Evolutionary conservation across 768 basidiomycete genomes (phyloP), one percentile per base, ranked within the genome.

Genomic region (Cytidiella melzeri): DNA sequence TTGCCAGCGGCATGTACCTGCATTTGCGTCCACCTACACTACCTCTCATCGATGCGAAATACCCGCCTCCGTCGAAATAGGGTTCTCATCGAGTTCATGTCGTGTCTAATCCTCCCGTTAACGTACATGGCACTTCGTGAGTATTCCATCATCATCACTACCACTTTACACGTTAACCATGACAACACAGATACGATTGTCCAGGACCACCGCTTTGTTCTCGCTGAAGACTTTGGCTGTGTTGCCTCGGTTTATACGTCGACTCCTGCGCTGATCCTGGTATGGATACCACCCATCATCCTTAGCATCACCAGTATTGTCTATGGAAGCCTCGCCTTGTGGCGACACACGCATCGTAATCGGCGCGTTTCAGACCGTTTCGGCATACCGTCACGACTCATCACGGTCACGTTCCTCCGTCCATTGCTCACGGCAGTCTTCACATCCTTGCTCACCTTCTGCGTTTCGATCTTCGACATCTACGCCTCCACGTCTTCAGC

Each of bases 231-330:
- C 45, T 48, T 65, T 28, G 67, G 67, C 10, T 69, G 67, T 50
- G 44, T 47, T 13, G 45, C 57, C 7, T 54, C 61, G 1, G 51
- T 55, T 30, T 58, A 56, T 42, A 67, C 69, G 30, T 74, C 76
- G 2, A 59, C 64, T 1, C 58, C 72, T 9, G 69, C 72, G 0
- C 58, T 77, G 45, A 54, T 70, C 18, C 52, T 79, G 34, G 68
- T 76, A 50, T 76, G 69, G 69, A 51, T 73, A 24, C 74, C 74
- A 3, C 74, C 78, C 6, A 57, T 78, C 30, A 41, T 73, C 25
- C 55, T 78, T 23, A 71, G 71, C 54, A 56, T 61, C 50, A 53
- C 68, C 38, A 66, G 76, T 19, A 62, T 79, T 42, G 54, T 69
- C 36, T 70, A 70, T 45, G 70, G 67, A 48, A 71, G 74, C 77